Conservation (phyloP, 1,284 basidiomycete species). For the Ustilago xerochloae region DNA sequence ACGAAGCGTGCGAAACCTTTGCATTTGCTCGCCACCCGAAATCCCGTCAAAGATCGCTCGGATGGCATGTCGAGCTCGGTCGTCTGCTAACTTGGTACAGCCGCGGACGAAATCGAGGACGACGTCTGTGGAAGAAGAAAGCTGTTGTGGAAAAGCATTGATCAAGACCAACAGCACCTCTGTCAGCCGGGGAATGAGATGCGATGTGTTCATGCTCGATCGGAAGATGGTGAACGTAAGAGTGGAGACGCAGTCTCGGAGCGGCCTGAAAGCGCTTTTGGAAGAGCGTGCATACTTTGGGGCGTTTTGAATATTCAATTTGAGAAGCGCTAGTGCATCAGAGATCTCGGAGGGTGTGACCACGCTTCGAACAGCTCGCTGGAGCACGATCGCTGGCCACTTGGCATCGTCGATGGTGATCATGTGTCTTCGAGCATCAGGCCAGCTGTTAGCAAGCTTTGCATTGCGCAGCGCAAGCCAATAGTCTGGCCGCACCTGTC, state of each 20-base stretch:
- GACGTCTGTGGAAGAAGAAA: neutral
- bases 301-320: neutral
- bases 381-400: slow-evolving; percentile 29
- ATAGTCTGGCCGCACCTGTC: neutral
- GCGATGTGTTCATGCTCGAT: neutral
- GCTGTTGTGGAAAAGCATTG: slow-evolving; percentile 2
- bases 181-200: slow-evolving; percentile 21
- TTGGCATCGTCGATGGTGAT: slow-evolving; percentile 10
- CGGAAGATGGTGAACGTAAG: slow-evolving; percentile 5
- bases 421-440: slow-evolving; percentile 28
- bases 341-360: slow-evolving; percentile 28
- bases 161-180: slow-evolving; percentile 13
- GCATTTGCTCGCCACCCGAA: no score
- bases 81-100: slow-evolving; percentile 14
- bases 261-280: neutral
- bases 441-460: slow-evolving; percentile 28
- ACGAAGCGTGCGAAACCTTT: slow-evolving; percentile 3
- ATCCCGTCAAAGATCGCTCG: slow-evolving; percentile 10
- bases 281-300: neutral
- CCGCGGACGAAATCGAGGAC: slow-evolving; percentile 6
- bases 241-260: slow-evolving; percentile 11
- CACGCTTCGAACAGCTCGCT: slow-evolving; percentile 10
- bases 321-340: slow-evolving; percentile 30
- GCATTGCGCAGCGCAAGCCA: slow-evolving; percentile 36
- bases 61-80: slow-evolving; percentile 23